Base-by-base conservation (phyloP, 2,329 filamentous ascomycete species). In the Fusarium heterosporum region DNA sequence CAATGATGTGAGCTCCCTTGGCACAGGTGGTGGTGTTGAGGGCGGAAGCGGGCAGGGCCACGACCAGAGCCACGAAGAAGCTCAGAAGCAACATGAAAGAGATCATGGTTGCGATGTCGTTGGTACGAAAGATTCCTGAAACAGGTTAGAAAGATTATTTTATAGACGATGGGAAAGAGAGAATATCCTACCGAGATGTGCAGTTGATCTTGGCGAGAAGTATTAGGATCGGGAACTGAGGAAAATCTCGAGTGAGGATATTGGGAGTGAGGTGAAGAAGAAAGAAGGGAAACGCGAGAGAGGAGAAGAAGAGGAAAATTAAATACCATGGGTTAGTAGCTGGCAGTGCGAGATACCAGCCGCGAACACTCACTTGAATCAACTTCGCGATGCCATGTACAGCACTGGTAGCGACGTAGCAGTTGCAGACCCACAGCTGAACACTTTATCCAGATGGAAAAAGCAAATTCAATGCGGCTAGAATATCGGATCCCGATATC, bases 1-100 rank as follows among this genome's bases (percentile, higher is more conserved):
- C 66, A 32, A 73, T 42, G 47, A 73, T 48, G 9, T 72, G 71
- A 2, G 60, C 66, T 1, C 68, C 58, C 3, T 70, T 36, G 16
- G 59, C 38, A 13, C 70, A 73, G 5, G 58, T 38, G 22, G 25
- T 16, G 3, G 55, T 13, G 2, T 40, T 2, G 1, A 14, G 5
- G 4, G 40, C 36, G 0, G 38, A 0, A 34, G 32, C 32, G 14
- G 32, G 16, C 11, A 30, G 19, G 19, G 61, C 67, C 2, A 55
- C 8, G 1, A 8, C 48, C 13, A 70, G 16, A 26, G 49, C 51
- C n/a, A 50, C 6, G 1, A 70, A 12, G 36, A 69, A 6, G 25
- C 46, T 29, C 2, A 64, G 0, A 3, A 67, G 3, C 7, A 46
- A 25, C 36, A 63, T 36, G 26, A 69, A 48, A 1, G 49, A 3